Conservation (phyloP, 2,329 filamentous ascomycete genomes). For the Trichoderma harzianum region DNA sequence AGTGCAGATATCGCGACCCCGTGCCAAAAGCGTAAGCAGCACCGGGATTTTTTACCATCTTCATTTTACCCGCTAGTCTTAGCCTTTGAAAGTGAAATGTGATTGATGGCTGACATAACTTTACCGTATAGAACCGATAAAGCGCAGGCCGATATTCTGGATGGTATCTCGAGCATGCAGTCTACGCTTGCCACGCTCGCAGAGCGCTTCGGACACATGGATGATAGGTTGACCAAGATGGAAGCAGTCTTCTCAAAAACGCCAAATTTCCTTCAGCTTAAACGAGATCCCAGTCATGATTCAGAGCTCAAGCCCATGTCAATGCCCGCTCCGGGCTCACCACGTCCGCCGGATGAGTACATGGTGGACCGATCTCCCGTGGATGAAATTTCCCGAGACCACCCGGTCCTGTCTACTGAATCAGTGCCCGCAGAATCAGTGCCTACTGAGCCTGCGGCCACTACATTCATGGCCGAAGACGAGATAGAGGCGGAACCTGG, state of each 20-base stretch:
- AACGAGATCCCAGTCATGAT: conserved; percentile 27
- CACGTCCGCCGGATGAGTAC: conserved; percentile 20
- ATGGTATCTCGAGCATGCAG: conserved; percentile 46
- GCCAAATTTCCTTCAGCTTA: conserved; percentile 5
- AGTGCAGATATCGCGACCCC: conserved; percentile 86
- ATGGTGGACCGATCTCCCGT: conserved; percentile 21
- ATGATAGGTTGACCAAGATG: conserved; percentile 36
- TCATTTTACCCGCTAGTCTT: background rate
- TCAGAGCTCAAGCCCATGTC: conserved; percentile 27
- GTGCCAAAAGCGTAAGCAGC: conserved; percentile 79
- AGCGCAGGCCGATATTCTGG: conserved; percentile 57
- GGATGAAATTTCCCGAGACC: conserved; percentile 26
- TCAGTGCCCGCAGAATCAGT: conserved; percentile 18
- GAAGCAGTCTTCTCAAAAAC: conserved; percentile 30
- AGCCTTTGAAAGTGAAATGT: background rate
- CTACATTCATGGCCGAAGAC: conserved; percentile 41
- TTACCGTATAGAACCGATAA: conserved; percentile 51
- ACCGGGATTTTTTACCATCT: background rate
- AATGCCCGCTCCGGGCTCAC: conserved; percentile 25
- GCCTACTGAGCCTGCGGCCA: conserved; percentile 24
- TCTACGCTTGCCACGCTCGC: conserved; percentile 36
- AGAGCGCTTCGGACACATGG: conserved; percentile 38
- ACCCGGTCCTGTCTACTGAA: conserved; percentile 25
- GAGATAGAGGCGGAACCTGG: conserved; percentile 51
- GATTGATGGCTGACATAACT: background rate